phyloP scores from a whole-genome alignment of 176 grass and related monocot genomes.

The Avena atlantica region DNA sequence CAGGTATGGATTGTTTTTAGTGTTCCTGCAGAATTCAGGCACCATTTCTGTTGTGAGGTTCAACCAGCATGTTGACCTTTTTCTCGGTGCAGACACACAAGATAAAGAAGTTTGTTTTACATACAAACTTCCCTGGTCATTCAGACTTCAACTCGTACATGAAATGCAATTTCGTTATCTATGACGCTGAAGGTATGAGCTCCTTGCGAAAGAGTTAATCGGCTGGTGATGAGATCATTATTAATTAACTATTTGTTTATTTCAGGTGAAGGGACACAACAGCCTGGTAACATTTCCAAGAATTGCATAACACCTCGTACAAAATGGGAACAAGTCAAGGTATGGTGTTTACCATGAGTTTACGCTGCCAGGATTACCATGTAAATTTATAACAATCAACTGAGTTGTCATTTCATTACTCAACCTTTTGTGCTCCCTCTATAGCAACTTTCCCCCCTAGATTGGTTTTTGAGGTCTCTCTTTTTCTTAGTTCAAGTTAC shows the following conservation, averaged over 20 bases:
- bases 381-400: constrained; percentile 14
- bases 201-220: constrained; percentile 20
- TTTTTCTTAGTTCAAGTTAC: background rate
- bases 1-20: constrained; percentile 61
- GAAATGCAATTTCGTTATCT: constrained; percentile 98
- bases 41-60: constrained; percentile 21
- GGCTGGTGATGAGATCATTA: constrained; percentile 23
- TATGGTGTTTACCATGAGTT: constrained; percentile 42
- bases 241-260: constrained; percentile 28
- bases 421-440: background rate
- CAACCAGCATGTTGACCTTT: constrained; percentile 26
- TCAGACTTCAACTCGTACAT: constrained; percentile 96
- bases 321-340: constrained; percentile 98
- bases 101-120: constrained; percentile 99
- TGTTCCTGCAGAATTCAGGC: constrained; percentile 11
- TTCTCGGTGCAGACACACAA: constrained; percentile 72
- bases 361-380: background rate
- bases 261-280: constrained; percentile 69
- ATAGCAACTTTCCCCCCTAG: background rate
- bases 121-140: constrained; percentile 94
- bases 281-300: constrained; percentile 63
- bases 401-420: constrained; percentile 13
- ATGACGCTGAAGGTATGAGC: constrained; percentile 74
- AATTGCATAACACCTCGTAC: constrained; percentile 84
- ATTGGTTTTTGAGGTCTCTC: background rate